Evolutionary conservation across 1,139 yeast genomes (phyloP), one percentile per base, ranked within the genome.

Genomic region (Lodderomyces elongisporus): DNA sequence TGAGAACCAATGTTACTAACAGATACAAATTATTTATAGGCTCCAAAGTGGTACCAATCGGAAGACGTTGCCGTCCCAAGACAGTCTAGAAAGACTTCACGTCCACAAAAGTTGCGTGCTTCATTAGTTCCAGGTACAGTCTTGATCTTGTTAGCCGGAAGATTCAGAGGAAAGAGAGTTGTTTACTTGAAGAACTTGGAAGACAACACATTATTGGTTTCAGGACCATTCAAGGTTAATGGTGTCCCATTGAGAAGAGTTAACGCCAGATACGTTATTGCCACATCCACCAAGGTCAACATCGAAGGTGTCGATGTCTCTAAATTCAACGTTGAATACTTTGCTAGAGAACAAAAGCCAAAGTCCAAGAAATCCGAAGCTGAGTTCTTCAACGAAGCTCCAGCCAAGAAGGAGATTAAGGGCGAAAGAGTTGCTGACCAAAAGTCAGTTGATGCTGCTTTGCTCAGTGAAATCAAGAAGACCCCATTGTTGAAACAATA

Each of bases 111-210:
- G 75, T 80, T 91, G 72, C 91, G 97, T 73, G 79, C 95, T 62
- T 85, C 97, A 51, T 79, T 91, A 64, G 95, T 85, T 55, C 97
- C 97, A 71, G 98, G 98, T 70, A 85, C 98, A 63, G 96, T 91
- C 58, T 79, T 91, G 69, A 91, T 91, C 72, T 79, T 91, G 69
- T 82, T 93, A 70, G 97, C 98, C 62, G 98, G 99, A 70, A 89
- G 96, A 76, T 91, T 88, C 95, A 85, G 98, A 77, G 99, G 99
- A 70, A 93, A 91, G 88, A 91, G 99, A 78, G 98, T 91, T 60
- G 97, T 91, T 49, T 85, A 84, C 88, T 83, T 91, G 69, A 91
- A 91, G 85, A 75, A 83, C 74, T 81, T 93, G 67, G 97, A 88
- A 76, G 98, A 93, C 82, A 87, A 85, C 89, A 91, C 97, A 52